These are phyloP conservation scores for Saccharomycopsis hybrid DNA, from an alignment of 1,139 yeast genomes.

Conservation along the genomic window DNA sequence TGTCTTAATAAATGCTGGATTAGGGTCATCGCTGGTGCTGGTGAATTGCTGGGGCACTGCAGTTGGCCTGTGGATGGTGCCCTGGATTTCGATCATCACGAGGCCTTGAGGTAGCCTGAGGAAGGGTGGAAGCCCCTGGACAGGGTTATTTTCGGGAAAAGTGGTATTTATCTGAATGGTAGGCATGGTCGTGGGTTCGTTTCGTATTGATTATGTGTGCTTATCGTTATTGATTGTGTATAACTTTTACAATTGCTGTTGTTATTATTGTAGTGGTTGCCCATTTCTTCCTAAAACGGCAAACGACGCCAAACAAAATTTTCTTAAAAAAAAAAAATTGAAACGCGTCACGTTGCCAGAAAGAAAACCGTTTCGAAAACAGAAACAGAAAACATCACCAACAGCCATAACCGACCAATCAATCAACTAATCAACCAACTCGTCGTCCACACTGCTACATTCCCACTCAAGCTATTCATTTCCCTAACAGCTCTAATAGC, in stretches of 20 bases:
- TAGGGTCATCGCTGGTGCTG: background rate
- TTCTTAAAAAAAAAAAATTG: too few species aligned
- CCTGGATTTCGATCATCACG: conserved; percentile 19
- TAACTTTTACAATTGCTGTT: background rate
- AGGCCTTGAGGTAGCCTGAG: conserved; percentile 15
- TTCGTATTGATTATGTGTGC: too few species aligned
- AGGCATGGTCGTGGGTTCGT: conserved; percentile 17
- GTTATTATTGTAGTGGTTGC: background rate
- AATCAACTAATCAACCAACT: too few species aligned
- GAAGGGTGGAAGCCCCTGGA: conserved; percentile 8
- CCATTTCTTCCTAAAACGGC: background rate
- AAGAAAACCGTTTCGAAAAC: too few species aligned
- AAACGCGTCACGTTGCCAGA: too few species aligned
- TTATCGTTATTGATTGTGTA: too few species aligned
- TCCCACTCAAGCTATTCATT: too few species aligned
- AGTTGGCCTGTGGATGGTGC: conserved; percentile 18
- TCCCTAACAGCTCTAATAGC: too few species aligned
- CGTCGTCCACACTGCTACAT: too few species aligned
- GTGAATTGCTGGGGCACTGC: conserved; percentile 12
- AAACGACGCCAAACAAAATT: too few species aligned
- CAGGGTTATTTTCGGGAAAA: background rate
- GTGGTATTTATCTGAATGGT: conserved; percentile 12
- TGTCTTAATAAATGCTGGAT: background rate
- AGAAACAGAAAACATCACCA: too few species aligned
- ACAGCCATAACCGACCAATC: too few species aligned